A percentile compares a stretch with the other conserved stretches of the same genome.
These are phyloP conservation scores for Recurvomyces mirabilis DNA, from an alignment of 495 filamentous ascomycete genomes.

Conservation along the genomic window DNA sequence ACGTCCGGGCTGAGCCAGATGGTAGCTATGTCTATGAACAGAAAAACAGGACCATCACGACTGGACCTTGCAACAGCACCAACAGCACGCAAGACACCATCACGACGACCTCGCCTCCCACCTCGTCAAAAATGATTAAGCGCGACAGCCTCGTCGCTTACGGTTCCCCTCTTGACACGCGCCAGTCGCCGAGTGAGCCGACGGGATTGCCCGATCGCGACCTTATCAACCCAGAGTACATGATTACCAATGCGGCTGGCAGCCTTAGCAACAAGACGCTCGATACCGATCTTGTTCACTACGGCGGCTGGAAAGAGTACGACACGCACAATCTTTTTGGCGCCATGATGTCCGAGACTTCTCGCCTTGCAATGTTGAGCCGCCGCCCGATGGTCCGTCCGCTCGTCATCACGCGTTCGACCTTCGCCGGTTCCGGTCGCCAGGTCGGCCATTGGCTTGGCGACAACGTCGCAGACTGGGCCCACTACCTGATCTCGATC, in stretches of 20 bases:
- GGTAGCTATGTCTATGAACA: conserved; percentile 19
- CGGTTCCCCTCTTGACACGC: conserved; percentile 3
- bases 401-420: conserved; percentile 75
- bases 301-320: conserved; percentile 60
- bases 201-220: conserved; percentile 52
- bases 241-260: conserved; percentile 61
- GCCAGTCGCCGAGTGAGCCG: conserved; percentile 23
- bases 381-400: conserved; percentile 59
- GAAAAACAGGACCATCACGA: conserved; percentile 16
- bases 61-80: conserved; percentile 12
- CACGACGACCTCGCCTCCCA: conserved; percentile 7
- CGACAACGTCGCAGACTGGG: conserved; percentile 68
- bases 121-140: conserved; percentile 5
- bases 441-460: conserved; percentile 83
- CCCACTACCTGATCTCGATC: conserved; percentile 61
- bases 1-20: conserved; percentile 11
- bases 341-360: conserved; percentile 68
- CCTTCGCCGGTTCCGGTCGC: conserved; percentile 67
- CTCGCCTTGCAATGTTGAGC: conserved; percentile 54
- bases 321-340: conserved; percentile 78
- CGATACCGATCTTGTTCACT: conserved; percentile 61
- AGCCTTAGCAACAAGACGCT: conserved; percentile 63
- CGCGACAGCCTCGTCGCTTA: not conserved
- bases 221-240: conserved; percentile 60
- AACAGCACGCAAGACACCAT: conserved; percentile 3